Evolutionary conservation across 2,329 filamentous ascomycete genomes (phyloP).

Genomic region (Arthrobotrys iridis): DNA sequence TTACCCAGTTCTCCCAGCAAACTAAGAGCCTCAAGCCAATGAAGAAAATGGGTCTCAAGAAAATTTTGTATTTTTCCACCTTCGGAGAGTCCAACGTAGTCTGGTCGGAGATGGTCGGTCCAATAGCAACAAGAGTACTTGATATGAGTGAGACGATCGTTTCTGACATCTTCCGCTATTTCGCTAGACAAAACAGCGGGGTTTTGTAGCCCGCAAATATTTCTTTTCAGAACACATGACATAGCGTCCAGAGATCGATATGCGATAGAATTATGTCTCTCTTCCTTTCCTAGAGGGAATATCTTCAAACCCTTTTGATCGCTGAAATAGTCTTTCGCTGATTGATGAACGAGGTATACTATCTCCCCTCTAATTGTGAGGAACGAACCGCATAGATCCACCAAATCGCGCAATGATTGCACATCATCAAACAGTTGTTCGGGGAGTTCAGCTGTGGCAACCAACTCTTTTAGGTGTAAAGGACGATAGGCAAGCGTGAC

Average conservation of each 20-base stretch:
- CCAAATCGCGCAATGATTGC: constrained; percentile 59
- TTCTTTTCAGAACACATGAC: not conserved
- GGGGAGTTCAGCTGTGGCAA: not conserved
- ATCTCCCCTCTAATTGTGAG: constrained; percentile 59
- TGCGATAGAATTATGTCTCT: constrained; percentile 1
- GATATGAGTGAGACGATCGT: constrained; percentile 58
- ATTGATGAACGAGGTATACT: constrained; percentile 63
- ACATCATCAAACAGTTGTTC: constrained; percentile 47
- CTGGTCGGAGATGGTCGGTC: constrained; percentile 61
- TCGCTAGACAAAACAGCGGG: constrained; percentile 50
- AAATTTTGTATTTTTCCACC: too few species aligned
- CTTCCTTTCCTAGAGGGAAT: constrained; percentile 58
- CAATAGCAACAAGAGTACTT: constrained; percentile 61
- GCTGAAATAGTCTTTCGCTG: constrained; percentile 63
- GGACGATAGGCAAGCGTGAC: not conserved
- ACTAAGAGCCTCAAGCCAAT: too few species aligned
- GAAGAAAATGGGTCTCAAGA: too few species aligned
- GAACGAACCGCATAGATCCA: constrained; percentile 64
- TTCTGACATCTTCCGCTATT: constrained; percentile 52
- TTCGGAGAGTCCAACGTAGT: too few species aligned
- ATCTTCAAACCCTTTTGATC: constrained; percentile 56
- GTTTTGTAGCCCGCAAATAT: not conserved
- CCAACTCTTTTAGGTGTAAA: not conserved
- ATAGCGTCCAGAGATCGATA: not conserved
- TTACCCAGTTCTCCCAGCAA: too few species aligned